Evolutionary conservation across 2,329 filamentous ascomycete species (phyloP), one percentile per base, ranked within the genome.

Genomic region (Boeremia exigua): DNA sequence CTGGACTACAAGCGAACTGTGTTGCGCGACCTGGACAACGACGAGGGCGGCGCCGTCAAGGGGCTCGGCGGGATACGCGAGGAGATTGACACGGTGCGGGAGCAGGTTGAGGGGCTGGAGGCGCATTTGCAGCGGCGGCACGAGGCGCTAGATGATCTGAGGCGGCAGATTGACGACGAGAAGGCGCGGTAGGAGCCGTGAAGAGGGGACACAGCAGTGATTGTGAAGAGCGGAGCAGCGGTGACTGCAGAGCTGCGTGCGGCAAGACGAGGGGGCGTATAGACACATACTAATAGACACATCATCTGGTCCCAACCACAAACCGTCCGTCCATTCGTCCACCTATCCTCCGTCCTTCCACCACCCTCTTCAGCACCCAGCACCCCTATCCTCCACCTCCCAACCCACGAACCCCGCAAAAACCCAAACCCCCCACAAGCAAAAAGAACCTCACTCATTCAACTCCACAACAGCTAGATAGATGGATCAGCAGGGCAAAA

Each of bases 31-130:
- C 70, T 92, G 76, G 89, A 95, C 77, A 84, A 86, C 60, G 90
- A 89, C 28, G 83, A 85, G 50, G 85, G 84, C 7, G 92, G 91
- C 0, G 72, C 66, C 6, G 73, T 75, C 1, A 86, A 88, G 60
- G 85, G 84, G 58, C 75, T 98, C 58, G 89, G 92, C 77, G 86
- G 88, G 33, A 86, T 97, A 37, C 81, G 86, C 54, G 93, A 96
- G 33, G 95, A 99, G 77, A 84, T 99, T 72, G 85, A 89, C 68
- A 90, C 91, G 40, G 91, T 99, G n/a, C 88, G 86, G 69, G 94
- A 98, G 78, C 94, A 99, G 81, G 88, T 99, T 2, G 92, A 97
- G 63, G 92, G 93, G 0, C 76, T 99, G 63, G 92, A 96, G 79
- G 79, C 82, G 58, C 95, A 99, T 80, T 78, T 97, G 69, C 83